Conservation (phyloP, 2,329 filamentous ascomycete genomes). For the Tolypocladium ophioglossoides region DNA sequence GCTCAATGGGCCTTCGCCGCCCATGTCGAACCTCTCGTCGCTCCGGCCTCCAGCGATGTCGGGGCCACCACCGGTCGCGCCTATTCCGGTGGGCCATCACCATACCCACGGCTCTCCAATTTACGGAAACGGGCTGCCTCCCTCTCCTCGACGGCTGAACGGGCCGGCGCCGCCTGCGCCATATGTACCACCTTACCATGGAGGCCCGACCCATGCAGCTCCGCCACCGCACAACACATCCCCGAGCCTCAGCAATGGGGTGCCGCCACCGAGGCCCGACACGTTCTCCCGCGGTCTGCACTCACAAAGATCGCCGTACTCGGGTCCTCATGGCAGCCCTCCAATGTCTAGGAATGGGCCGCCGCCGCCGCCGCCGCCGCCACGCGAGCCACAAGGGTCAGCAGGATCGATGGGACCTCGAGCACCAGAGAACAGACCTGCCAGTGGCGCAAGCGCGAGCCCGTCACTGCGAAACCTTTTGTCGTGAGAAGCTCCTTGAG, state of each 20-base stretch:
- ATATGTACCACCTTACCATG: conserved; percentile 28
- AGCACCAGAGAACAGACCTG: conserved; percentile 31
- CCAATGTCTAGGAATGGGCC: conserved; percentile 30
- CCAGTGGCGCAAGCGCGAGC: conserved; percentile 64
- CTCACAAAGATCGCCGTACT: conserved; percentile 29
- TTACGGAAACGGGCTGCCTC: conserved; percentile 34
- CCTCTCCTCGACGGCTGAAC: conserved; percentile 35
- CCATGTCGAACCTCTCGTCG: conserved; percentile 26
- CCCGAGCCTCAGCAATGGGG: conserved; percentile 23
- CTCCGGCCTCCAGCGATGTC: conserved; percentile 39
- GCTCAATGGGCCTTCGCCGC: conserved; percentile 15
- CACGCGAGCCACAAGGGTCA: conserved; percentile 14
- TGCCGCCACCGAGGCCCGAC: conserved; percentile 20
- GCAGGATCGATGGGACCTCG: conserved; percentile 15
- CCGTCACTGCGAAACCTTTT: conserved; percentile 66
- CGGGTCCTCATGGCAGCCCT: conserved; percentile 34
- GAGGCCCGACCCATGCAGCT: conserved; percentile 13
- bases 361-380: conserved; percentile 12
- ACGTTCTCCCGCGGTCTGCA: conserved; percentile 30
- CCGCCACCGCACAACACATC: conserved; percentile 15
- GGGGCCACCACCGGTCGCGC: conserved; percentile 30
- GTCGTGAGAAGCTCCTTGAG: conserved; percentile 31
- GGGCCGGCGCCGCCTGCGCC: conserved; percentile 30
- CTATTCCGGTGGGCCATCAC: conserved; percentile 30
- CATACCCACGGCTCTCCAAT: conserved; percentile 18